Evolutionary conservation across 2,329 filamentous ascomycete species (phyloP).

Genomic region (Exophiala oligosperma): DNA sequence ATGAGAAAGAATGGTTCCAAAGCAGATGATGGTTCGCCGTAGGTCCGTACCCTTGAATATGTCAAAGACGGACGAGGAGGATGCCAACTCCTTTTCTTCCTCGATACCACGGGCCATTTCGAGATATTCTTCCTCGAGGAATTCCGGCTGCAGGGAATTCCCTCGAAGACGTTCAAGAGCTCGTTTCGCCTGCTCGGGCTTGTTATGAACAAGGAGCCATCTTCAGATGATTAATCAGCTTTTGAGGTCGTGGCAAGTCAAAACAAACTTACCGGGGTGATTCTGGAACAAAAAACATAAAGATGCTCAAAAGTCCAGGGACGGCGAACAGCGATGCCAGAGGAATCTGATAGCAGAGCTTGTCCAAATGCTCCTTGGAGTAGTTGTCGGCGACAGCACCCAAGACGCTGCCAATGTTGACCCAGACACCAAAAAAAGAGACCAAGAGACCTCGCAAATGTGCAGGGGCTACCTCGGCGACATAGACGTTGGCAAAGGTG

Average conservation of each 20-base stretch:
- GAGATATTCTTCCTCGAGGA: constrained; percentile 20
- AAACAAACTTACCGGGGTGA: constrained; percentile 40
- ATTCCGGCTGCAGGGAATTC: constrained; percentile 7
- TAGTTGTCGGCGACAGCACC: constrained; percentile 48
- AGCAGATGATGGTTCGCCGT: constrained; percentile 45
- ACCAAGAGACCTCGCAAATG: constrained; percentile 51
- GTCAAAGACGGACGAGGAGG: constrained; percentile 29
- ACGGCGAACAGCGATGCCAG: constrained; percentile 49
- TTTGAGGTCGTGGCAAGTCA: background rate
- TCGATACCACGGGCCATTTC: constrained; percentile 28
- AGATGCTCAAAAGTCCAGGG: constrained; percentile 47
- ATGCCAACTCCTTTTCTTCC: constrained; percentile 16
- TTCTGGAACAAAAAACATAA: constrained; percentile 49
- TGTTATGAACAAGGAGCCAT: constrained; percentile 24
- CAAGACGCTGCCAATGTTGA: constrained; percentile 50
- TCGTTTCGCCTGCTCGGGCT: constrained; percentile 14
- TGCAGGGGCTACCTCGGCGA: constrained; percentile 49
- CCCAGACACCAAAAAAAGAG: constrained; percentile 51
- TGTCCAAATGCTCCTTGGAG: constrained; percentile 40
- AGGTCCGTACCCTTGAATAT: constrained; percentile 35
- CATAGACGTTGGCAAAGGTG: constrained; percentile 50
- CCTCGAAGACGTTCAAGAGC: constrained; percentile 17
- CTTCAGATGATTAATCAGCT: background rate
- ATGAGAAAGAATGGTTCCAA: constrained; percentile 54
- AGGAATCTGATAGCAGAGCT: constrained; percentile 50